A percentile compares a stretch with the other conserved stretches of the same genome.
Evolutionary conservation across 495 filamentous ascomycete species (phyloP).

Genomic region (Hyaloscypha bicolor): DNA sequence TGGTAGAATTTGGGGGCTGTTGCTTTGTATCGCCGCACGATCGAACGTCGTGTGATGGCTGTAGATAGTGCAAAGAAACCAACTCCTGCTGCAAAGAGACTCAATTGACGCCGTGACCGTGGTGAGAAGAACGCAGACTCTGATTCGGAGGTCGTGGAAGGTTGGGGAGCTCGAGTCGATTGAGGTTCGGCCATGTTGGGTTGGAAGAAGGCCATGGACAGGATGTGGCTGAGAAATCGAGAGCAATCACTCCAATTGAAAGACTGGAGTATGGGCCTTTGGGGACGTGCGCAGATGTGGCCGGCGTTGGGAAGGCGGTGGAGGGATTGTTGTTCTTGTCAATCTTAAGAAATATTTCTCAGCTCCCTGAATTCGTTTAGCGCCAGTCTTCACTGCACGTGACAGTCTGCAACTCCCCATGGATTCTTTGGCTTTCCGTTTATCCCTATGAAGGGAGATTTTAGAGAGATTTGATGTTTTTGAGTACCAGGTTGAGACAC

Average conservation of each 20-base stretch:
- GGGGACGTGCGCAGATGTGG: background rate
- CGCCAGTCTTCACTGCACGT: background rate
- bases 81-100: conserved; percentile 70
- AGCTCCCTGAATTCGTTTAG: conserved; percentile 3
- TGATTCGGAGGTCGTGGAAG: conserved; percentile 3
- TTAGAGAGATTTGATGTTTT: too few relatives aligned
- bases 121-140: conserved; percentile 34
- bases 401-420: background rate
- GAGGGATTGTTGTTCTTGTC: background rate
- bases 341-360: background rate
- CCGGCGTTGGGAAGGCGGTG: background rate
- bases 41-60: conserved; percentile 68
- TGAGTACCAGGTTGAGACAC: too few relatives aligned
- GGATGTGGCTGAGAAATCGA: background rate
- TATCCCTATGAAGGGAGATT: background rate
- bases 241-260: background rate
- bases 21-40: conserved; percentile 53
- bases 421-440: background rate
- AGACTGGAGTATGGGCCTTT: background rate
- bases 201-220: conserved; percentile 28
- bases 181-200: conserved; percentile 20
- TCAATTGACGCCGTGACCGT: conserved; percentile 53
- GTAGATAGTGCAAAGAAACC: conserved; percentile 71
- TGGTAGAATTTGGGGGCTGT: conserved; percentile 68
- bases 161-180: conserved; percentile 12